Conservation (phyloP, 345 rosid species). For the Camelina laxa region DNA sequence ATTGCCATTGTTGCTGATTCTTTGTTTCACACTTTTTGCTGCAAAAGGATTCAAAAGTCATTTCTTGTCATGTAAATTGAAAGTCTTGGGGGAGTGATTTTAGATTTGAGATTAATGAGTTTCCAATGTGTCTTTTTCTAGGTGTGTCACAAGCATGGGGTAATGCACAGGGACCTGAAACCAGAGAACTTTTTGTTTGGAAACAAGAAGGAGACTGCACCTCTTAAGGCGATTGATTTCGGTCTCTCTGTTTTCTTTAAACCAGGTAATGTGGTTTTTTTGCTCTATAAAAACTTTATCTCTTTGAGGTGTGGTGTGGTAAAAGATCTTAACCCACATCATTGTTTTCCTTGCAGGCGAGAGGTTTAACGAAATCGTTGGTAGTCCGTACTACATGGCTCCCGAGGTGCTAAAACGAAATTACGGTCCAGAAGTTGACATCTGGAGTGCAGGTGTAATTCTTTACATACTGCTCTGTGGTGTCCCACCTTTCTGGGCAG, state of each 20-base stretch:
- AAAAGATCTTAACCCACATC: constrained; percentile 6
- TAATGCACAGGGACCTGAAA: constrained; percentile 92
- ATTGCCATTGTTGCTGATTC: not conserved
- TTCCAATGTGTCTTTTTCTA: constrained; percentile 38
- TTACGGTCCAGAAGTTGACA: constrained; percentile 93
- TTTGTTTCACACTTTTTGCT: not conserved
- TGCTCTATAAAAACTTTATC: not conserved
- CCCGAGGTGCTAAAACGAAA: constrained; percentile 87
- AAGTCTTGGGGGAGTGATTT: not conserved
- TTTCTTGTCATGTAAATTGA: not conserved
- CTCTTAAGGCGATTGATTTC: constrained; percentile 90
- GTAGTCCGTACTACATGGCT: constrained; percentile 99
- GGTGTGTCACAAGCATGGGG: constrained; percentile 93
- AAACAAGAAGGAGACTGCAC: constrained; percentile 85
- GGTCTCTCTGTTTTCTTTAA: constrained; percentile 95
- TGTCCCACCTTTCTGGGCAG: constrained; percentile 99
- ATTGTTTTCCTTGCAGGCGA: constrained; percentile 60
- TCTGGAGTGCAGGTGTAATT: constrained; percentile 98
- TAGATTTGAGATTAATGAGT: constrained; percentile 15
- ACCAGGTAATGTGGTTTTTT: constrained; percentile 64
- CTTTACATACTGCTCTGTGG: constrained; percentile 93
- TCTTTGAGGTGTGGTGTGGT: too few relatives aligned
- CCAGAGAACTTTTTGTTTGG: constrained; percentile 94
- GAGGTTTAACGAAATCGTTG: constrained; percentile 86
- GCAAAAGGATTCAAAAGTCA: not conserved